Conservation (phyloP, 345 rosid genomes). For the Diplotaxis tenuifolia region DNA sequence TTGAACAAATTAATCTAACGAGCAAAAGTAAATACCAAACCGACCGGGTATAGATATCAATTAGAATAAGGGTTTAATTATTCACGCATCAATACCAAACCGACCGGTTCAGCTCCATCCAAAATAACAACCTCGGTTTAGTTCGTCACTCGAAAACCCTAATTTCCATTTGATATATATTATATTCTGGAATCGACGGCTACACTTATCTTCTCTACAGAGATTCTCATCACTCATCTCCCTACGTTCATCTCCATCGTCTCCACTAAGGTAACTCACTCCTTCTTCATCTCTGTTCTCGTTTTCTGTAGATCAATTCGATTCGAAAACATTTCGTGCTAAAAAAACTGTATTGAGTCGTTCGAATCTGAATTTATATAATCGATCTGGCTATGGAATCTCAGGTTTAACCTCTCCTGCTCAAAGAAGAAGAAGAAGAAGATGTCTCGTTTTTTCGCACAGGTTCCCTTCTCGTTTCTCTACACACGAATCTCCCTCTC, state of each 20-base stretch:
- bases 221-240: background rate
- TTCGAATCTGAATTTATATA: background rate
- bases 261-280: background rate
- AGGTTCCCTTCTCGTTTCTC: slow-evolving; percentile 2
- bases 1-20: background rate
- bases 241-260: slow-evolving; percentile 7
- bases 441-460: slow-evolving; percentile 29
- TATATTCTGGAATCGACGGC: background rate
- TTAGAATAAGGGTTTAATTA: background rate
- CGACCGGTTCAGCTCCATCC: background rate
- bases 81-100: background rate
- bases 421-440: slow-evolving; percentile 11
- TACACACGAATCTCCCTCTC: background rate
- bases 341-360: background rate
- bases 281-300: background rate
- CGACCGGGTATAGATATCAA: background rate
- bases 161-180: background rate
- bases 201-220: background rate
- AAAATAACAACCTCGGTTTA: background rate
- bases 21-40: background rate
- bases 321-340: background rate
- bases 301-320: background rate
- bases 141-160: slow-evolving; percentile 9
- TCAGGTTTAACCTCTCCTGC: slow-evolving; percentile 21
- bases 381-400: background rate